Percentiles rank a stretch among this genome's conserved stretches.
Conservation (phyloP, 2,329 filamentous ascomycete species). For the Lizonia empirigonia region DNA sequence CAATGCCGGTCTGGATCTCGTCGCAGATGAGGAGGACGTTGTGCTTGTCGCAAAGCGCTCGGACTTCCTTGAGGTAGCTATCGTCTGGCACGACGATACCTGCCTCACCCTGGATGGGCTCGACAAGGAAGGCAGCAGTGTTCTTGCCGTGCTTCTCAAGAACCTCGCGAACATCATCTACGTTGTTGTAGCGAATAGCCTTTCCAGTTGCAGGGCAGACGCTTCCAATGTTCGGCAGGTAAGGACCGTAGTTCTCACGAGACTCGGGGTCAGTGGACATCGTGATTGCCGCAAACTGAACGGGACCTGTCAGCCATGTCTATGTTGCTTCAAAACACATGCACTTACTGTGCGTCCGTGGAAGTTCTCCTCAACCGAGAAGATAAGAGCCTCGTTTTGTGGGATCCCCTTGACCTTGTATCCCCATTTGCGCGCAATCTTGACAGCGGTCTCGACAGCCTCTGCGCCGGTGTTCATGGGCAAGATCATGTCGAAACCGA, state of each 20-base stretch:
- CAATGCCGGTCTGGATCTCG: slow-evolving; percentile 98
- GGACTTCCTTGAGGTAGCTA: slow-evolving; percentile 79
- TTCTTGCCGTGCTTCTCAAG: slow-evolving; percentile 81
- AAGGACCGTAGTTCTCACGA: slow-evolving; percentile 94
- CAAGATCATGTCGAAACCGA: slow-evolving; percentile 96
- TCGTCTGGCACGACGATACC: slow-evolving; percentile 95
- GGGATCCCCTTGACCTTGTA: slow-evolving; percentile 95
- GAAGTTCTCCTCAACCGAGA: slow-evolving; percentile 90
- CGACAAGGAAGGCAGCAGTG: slow-evolving; percentile 90
- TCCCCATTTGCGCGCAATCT: slow-evolving; percentile 96
- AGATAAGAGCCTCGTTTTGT: slow-evolving; percentile 79
- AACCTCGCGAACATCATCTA: slow-evolving; percentile 77
- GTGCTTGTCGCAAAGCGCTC: slow-evolving; percentile 89
- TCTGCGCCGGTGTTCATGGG: slow-evolving; percentile 99
- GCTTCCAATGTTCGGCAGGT: slow-evolving; percentile 86
- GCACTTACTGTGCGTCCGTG: slow-evolving; percentile 85
- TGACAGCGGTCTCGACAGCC: slow-evolving; percentile 93
- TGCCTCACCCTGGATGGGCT: slow-evolving; percentile 97
- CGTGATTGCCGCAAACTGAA: slow-evolving; percentile 88
- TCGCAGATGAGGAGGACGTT: slow-evolving; percentile 96
- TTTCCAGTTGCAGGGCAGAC: slow-evolving; percentile 75
- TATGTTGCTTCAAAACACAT: not conserved
- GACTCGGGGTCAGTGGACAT: slow-evolving; percentile 96
- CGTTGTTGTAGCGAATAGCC: slow-evolving; percentile 84
- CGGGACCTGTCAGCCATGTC: slow-evolving; percentile 18